Evolutionary conservation across 2,329 filamentous ascomycete species (phyloP), one percentile per base, ranked within the genome.

Genomic region (Diaporthe ampelina): DNA sequence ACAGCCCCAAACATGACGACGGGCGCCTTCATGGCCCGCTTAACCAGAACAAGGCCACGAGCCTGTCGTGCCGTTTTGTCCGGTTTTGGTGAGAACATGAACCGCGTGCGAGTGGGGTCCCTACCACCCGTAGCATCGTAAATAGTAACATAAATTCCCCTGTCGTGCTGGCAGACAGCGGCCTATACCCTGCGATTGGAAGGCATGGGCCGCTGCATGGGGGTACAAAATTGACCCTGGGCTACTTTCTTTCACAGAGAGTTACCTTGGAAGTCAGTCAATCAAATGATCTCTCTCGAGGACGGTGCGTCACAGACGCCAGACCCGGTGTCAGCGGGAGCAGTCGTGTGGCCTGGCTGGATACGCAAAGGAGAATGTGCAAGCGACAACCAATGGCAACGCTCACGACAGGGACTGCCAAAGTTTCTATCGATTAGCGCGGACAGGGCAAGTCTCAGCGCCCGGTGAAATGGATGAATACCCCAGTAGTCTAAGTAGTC

Each of bases 371-470:
- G 57, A 56, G 67, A 48, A 52, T 40, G 45, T 24, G 37, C 24
- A 70, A 74, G 73, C 67, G 57, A 37, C 56, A 48, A 37, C 74
- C 72, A 74, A 74, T 74, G 21, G 56, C 54, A 58, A 58, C 32
- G 45, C 58, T 29, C 24, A n/a, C 24, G 70, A 73, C 74, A 70
- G 57, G 73, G 73, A 50, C 57, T 70, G 58, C 57, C 29, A 70
- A 50, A 57, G 48, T 75, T 68, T 32, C 32, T 45, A 50, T 72
- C 26, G 21, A 43, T 72, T 75, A 75, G 70, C 74, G 74, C 70
- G 63, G 63, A 35, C 74, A 57, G 63, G 40, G 70, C 50, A 43
- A 63, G 72, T 70, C 45, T 67, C 63, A 26, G 54, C 37, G 24
- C 45, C 19, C 17, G n/a, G 15, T n/a, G 32, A 9, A 17, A 26